Conservation (phyloP, 176 grass and related monocot species). For the Luzula sylvatica region DNA sequence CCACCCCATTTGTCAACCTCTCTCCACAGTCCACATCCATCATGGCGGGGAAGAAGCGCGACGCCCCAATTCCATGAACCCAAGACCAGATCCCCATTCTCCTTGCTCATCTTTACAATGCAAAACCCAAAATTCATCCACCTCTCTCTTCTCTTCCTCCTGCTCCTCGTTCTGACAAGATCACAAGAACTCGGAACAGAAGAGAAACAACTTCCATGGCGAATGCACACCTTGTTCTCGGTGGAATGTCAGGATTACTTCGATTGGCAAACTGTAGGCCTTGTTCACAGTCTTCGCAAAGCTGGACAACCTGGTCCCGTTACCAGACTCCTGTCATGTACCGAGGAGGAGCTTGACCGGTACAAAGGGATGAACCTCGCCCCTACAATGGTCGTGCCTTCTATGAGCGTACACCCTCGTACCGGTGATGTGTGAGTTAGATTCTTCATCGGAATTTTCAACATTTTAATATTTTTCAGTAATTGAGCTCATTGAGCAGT, state of each 20-base stretch:
- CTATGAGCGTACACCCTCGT: slow-evolving; percentile 75
- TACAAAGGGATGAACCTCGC: slow-evolving; percentile 68
- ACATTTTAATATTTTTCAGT: background rate
- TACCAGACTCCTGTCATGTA: slow-evolving; percentile 78
- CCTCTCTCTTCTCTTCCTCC: background rate
- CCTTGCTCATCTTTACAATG: background rate
- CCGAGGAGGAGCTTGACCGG: slow-evolving; percentile 43
- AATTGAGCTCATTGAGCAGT: too few species aligned
- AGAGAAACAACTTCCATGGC: slow-evolving; percentile 24
- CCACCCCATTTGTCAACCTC: too few species aligned
- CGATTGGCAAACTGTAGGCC: slow-evolving; percentile 91
- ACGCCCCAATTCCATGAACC: too few species aligned
- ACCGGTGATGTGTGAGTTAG: slow-evolving; percentile 70
- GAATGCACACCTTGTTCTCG: slow-evolving; percentile 91
- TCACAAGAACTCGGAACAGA: background rate
- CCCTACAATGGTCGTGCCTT: slow-evolving; percentile 76
- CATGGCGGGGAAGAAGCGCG: too few species aligned
- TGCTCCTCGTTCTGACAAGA: background rate
- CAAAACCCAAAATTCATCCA: background rate
- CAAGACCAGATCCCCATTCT: background rate
- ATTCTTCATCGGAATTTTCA: background rate
- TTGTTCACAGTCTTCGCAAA: slow-evolving; percentile 85
- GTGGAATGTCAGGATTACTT: slow-evolving; percentile 97
- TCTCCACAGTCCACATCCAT: too few species aligned
- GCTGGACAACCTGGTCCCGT: slow-evolving; percentile 61